Conservation (phyloP, 805 yeast genomes). For the Candida insectorum region DNA sequence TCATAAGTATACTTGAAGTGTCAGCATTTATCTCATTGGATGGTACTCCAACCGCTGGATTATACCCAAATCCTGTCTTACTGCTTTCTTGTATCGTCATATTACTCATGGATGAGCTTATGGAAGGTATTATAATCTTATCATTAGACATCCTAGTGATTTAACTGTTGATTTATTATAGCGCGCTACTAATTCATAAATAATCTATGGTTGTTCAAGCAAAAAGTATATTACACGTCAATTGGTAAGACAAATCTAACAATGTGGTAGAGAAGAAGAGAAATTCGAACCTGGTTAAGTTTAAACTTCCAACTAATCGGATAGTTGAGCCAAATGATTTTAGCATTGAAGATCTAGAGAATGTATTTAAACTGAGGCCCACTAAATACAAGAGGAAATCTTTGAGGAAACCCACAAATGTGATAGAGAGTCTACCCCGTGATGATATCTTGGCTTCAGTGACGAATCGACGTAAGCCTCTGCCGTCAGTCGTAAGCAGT, state of each 20-base stretch:
- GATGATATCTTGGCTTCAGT: too few species aligned
- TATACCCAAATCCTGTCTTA: constrained; percentile 38
- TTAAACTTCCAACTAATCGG: constrained; percentile 5
- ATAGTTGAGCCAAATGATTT: constrained; percentile 12
- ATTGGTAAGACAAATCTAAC: too few species aligned
- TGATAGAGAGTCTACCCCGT: too few species aligned
- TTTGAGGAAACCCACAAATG: too few species aligned
- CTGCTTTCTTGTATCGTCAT: constrained; percentile 26
- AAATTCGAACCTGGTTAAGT: too few species aligned
- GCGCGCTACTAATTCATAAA: too few species aligned
- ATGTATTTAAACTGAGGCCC: constrained; percentile 12
- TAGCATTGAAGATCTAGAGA: constrained; percentile 13
- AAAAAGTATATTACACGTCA: too few species aligned
- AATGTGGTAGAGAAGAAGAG: too few species aligned
- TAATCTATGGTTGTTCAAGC: too few species aligned
- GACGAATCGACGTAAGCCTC: too few species aligned
- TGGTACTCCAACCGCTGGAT: constrained; percentile 40
- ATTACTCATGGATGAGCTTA: constrained; percentile 21
- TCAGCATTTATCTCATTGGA: constrained; percentile 38
- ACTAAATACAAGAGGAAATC: neutral
- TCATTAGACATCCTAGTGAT: constrained; percentile 19
- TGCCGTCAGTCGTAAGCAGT: too few species aligned
- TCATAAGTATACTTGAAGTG: constrained; percentile 32
- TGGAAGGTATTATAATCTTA: constrained; percentile 27
- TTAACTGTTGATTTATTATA: too few species aligned